These are phyloP conservation scores for Pythium chondricola DNA, from an alignment of 352 stramenopile species.

Conservation along the genomic window DNA sequence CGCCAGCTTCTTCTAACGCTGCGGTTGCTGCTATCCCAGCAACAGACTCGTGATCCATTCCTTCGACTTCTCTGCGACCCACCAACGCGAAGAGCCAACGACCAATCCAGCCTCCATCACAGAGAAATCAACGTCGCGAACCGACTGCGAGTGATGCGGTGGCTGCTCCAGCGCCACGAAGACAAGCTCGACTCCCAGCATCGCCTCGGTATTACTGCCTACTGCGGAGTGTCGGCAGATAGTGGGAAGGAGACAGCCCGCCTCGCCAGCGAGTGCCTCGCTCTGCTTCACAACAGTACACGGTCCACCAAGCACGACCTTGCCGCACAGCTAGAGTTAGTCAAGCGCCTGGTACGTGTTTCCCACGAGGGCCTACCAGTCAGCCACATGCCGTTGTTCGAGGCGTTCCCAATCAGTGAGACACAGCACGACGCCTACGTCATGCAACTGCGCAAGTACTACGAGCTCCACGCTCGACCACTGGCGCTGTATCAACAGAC, in stretches of 20 bases:
- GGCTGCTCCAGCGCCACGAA: slow-evolving; percentile 17
- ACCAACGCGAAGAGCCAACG: background rate
- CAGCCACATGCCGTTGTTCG: slow-evolving; percentile 26
- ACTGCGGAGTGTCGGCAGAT: background rate
- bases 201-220: background rate
- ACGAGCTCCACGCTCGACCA: slow-evolving; percentile 26
- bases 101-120: background rate
- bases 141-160: slow-evolving; percentile 21
- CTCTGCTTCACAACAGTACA: slow-evolving; percentile 7
- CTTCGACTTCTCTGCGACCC: slow-evolving; percentile 18
- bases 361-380: no score
- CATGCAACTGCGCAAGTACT: slow-evolving; percentile 27
- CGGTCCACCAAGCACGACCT: background rate
- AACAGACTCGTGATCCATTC: slow-evolving; percentile 22
- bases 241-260: background rate
- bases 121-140: slow-evolving; percentile 5
- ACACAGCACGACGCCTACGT: slow-evolving; percentile 6
- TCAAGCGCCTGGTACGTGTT: background rate
- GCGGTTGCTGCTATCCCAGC: slow-evolving; percentile 31
- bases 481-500: slow-evolving; percentile 37
- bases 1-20: slow-evolving; percentile 31
- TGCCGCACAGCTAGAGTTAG: background rate
- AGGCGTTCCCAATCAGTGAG: slow-evolving; percentile 15
- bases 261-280: slow-evolving; percentile 14
- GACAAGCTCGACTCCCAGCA: background rate